phyloP scores from a whole-genome alignment of 345 rosid species.

The Gossypium stocksii region DNA sequence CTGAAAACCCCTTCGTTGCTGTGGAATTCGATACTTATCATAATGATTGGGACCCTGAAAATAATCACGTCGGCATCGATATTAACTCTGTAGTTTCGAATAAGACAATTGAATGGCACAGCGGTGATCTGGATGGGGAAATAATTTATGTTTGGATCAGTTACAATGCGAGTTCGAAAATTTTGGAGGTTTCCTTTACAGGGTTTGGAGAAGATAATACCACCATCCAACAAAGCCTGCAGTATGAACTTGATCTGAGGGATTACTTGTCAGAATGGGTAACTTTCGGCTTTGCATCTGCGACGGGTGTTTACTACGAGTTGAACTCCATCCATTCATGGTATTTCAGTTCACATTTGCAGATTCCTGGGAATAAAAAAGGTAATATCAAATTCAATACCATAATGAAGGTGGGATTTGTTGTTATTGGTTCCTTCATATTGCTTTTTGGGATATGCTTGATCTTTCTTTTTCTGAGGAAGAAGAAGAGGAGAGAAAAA shows the following conservation, averaged over 20 bases:
- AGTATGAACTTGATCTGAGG: constrained; percentile 27
- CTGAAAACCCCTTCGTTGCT: constrained; percentile 17
- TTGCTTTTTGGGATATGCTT: no score
- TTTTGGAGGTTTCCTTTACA: constrained; percentile 33
- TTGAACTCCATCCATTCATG: constrained; percentile 23
- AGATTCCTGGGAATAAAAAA: neutral
- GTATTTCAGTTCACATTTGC: constrained; percentile 38
- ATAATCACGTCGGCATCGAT: constrained; percentile 45
- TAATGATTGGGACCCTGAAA: constrained; percentile 38
- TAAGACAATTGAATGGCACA: constrained; percentile 18
- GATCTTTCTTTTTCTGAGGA: no score
- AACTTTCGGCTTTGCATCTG: constrained; percentile 41
- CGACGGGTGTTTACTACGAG: constrained; percentile 28
- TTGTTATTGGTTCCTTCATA: no score
- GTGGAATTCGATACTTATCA: constrained; percentile 44
- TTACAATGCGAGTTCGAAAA: constrained; percentile 37
- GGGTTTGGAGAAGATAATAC: constrained; percentile 21
- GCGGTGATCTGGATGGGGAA: constrained; percentile 26
- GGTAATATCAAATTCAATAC: no score
- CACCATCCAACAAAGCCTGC: neutral
- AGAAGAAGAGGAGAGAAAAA: no score
- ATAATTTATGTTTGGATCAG: constrained; percentile 43
- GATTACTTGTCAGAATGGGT: constrained; percentile 32
- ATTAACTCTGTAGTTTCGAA: constrained; percentile 25
- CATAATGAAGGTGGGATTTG: no score